A percentile compares a stretch with the other conserved stretches of the same genome.
Evolutionary conservation across 441 rosid genomes (phyloP).

Genomic region (Gossypium laxum): DNA sequence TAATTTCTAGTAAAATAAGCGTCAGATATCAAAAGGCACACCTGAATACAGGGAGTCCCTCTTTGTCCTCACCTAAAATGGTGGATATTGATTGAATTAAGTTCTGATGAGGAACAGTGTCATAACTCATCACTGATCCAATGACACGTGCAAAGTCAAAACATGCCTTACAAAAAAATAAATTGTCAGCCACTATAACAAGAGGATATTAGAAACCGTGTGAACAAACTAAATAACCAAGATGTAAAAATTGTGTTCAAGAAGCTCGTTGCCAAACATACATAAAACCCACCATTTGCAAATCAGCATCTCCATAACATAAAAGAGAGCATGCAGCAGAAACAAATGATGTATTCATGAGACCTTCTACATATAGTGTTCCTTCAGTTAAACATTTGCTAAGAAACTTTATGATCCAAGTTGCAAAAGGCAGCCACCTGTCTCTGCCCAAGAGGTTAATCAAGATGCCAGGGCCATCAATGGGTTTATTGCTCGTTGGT

Average conservation of each 20-base stretch:
- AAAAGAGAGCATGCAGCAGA: constrained; percentile 65
- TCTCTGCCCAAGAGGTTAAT: constrained; percentile 46
- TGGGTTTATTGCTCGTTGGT: constrained; percentile 51
- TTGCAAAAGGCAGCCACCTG: constrained; percentile 78
- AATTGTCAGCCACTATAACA: constrained; percentile 34
- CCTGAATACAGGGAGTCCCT: constrained; percentile 70
- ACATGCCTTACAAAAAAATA: constrained; percentile 72
- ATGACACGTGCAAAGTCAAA: constrained; percentile 73
- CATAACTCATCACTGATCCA: constrained; percentile 55
- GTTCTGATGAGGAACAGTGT: constrained; percentile 62
- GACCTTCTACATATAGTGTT: constrained; percentile 80
- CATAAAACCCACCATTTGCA: constrained; percentile 72
- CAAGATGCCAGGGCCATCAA: constrained; percentile 59
- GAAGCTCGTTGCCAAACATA: not conserved
- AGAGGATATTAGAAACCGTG: constrained; percentile 20
- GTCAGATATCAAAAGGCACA: constrained; percentile 20
- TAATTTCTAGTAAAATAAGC: not conserved
- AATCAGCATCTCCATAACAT: constrained; percentile 67
- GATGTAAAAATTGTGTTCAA: constrained; percentile 14
- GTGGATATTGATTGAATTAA: constrained; percentile 63
- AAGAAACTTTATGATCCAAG: constrained; percentile 71
- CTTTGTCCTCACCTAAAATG: constrained; percentile 63
- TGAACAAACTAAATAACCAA: constrained; percentile 15
- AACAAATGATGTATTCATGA: constrained; percentile 53
- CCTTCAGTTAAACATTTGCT: constrained; percentile 87